Base-by-base conservation (phyloP, 495 filamentous ascomycete genomes). In the Chlorociboria aeruginascens region DNA sequence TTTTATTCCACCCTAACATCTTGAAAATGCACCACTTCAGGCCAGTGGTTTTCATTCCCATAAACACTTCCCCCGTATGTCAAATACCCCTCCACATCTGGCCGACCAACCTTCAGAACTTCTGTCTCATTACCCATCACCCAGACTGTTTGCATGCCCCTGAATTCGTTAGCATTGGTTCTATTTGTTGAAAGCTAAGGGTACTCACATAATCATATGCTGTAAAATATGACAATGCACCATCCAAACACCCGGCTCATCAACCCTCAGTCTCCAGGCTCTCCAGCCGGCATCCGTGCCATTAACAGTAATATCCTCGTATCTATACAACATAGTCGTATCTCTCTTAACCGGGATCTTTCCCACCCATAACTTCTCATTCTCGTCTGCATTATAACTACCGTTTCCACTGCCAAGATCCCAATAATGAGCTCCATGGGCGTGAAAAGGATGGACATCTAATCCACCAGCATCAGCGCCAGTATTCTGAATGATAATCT, bases 371-470 rank as follows among this genome's bases (percentile, higher is more conserved):
- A 60, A 66, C 33, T 61, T 55, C 37, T 81, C 72, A 54, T 81
- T 79, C 1, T 60, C 67, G 0, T 62, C 65, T 0, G 70, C 57
- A 46, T 79, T 63, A 55, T 79, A 81, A 3, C 58, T 63, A 6
- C 79, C 79, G 12, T 69, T 66, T 1, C 79, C 78, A 42, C 67
- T 58, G 10, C 79, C 79, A 9, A 81, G 58, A 54, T 81, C 78
- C 55, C 71, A 81, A 49, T 67, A 69, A 51, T 79, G 78, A 37
- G 68, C 58, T 8, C 77, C 74, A 55, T 81, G 79, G 0, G 63
- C 68, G 52, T 82, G 79, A 60, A 74, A 80, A 3, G 79, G 79
- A 46, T 83, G 79, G 1, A 65, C 63, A 42, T 80, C 72, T n/a
- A 76, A 61, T 2, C 65, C 63, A 7, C 72, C 75, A 8, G 53